Conservation (phyloP, 805 yeast species). For the Wickerhamiella azyma region DNA sequence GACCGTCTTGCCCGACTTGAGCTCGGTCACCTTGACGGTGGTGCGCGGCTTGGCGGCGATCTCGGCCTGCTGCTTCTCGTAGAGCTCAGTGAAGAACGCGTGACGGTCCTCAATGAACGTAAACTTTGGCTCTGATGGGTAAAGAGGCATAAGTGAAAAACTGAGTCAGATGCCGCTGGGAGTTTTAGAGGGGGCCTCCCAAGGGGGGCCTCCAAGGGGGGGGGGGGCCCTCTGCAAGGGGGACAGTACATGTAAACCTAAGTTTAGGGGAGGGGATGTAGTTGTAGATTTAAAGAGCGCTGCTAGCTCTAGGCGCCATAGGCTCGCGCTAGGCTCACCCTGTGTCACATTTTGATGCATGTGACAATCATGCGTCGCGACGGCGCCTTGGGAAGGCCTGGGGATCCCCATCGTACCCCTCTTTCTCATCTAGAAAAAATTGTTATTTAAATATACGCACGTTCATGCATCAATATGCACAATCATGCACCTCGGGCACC, state of each 20-base stretch:
- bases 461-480: background rate
- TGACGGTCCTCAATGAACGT: conserved; percentile 68
- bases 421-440: too few relatives aligned
- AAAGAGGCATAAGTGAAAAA: conserved; percentile 7
- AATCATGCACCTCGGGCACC: background rate
- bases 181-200: background rate
- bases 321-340: too few relatives aligned
- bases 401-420: too few relatives aligned
- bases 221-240: too few relatives aligned
- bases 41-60: conserved; percentile 47
- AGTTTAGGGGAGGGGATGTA: too few relatives aligned
- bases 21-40: conserved; percentile 60
- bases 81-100: conserved; percentile 63
- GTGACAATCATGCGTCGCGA: background rate
- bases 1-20: conserved; percentile 66
- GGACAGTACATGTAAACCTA: too few relatives aligned
- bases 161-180: background rate
- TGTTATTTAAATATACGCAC: background rate
- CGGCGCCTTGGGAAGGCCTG: too few relatives aligned
- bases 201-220: too few relatives aligned
- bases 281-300: too few relatives aligned
- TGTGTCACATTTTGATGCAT: too few relatives aligned
- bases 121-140: conserved; percentile 55
- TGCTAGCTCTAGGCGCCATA: too few relatives aligned
- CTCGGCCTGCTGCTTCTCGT: conserved; percentile 61